Percentiles rank a stretch among this genome's conserved stretches.
phyloP scores from a whole-genome alignment of 345 rosid genomes.

The Tarenaya hassleriana region DNA sequence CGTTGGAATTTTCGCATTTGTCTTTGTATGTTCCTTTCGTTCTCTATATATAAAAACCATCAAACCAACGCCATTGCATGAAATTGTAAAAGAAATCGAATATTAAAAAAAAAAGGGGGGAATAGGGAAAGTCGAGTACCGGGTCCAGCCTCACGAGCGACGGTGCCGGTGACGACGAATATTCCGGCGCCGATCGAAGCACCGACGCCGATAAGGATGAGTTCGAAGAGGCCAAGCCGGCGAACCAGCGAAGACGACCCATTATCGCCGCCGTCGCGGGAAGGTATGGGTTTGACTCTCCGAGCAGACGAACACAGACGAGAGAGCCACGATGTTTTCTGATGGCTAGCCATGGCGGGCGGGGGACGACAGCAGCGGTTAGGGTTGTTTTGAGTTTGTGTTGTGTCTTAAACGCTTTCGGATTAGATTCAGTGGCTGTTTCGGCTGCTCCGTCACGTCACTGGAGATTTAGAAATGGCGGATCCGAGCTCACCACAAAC shows the following conservation, averaged over 20 bases:
- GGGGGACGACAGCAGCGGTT: constrained; percentile 5
- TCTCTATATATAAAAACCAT: no score
- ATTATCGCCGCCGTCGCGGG: constrained; percentile 18
- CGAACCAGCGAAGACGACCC: constrained; percentile 44
- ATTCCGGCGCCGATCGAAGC: constrained; percentile 80
- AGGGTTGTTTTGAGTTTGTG: no score
- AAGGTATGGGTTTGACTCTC: constrained; percentile 36
- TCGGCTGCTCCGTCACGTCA: no score
- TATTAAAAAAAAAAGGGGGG: not conserved
- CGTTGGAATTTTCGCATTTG: no score
- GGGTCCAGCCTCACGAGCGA: constrained; percentile 72
- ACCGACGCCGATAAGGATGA: constrained; percentile 66
- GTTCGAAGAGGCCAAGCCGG: constrained; percentile 62
- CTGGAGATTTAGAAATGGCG: no score
- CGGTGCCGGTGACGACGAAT: constrained; percentile 78
- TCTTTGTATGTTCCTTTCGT: no score
- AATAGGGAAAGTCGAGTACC: constrained; percentile 30
- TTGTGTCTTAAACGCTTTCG: no score
- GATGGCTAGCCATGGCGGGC: not conserved
- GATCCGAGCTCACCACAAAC: no score
- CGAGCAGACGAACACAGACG: constrained; percentile 58
- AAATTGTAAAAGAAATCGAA: no score
- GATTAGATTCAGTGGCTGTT: no score
- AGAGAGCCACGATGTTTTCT: constrained; percentile 33
- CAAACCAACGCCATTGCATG: no score